Base-by-base conservation (phyloP, 2,329 filamentous ascomycete species). In the Pezicula radicicola region DNA sequence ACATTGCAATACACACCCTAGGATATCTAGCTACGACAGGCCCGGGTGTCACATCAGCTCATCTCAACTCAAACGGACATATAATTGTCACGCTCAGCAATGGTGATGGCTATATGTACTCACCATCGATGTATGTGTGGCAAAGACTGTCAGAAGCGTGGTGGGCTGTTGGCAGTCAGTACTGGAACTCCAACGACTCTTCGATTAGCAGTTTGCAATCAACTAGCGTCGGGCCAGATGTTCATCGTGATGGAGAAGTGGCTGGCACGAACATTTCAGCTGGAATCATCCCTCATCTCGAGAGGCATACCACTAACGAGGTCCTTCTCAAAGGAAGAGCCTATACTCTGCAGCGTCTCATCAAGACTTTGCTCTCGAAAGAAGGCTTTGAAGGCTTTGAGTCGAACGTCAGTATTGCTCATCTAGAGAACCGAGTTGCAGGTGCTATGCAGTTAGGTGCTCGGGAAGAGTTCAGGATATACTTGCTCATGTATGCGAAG, bases 401-500 rank as follows among this genome's bases (percentile, higher is more conserved):
- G 70, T 89, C 89, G 19, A 88, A 84, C 41, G 89, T 97, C 46
- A 96, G 90, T 50, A 91, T 99, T 57, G 93, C 92, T 6, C 94
- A 99, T 72, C 75, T 99, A 12, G 94, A 99, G 70, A 97, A 97
- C 64, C 84, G 95, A 37, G 86, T 99, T 43, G 93, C 94, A 2
- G 95, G 91, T 4, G 90, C 94, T 0, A 73, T 95, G 66, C 87
- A 90, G 54, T 75, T 99, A 1, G 89, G 88, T 3, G 88, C 94
- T 0, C 88, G 85, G 61, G 92, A 97, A 53, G 94, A 99, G 68
- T 99, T 97, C 72, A 84, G 91, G 52, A 77, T 96, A 1, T 97
- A 97, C 65, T 75, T 99, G n/a, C 88, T 91, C 64, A 97, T 97
- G 91, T 99, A 99, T 65, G 93, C 92, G 3, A 97, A 97, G 73